These are phyloP conservation scores for Sporothrix dimorphospora DNA, from an alignment of 2,329 filamentous ascomycete species.

Conservation along the genomic window DNA sequence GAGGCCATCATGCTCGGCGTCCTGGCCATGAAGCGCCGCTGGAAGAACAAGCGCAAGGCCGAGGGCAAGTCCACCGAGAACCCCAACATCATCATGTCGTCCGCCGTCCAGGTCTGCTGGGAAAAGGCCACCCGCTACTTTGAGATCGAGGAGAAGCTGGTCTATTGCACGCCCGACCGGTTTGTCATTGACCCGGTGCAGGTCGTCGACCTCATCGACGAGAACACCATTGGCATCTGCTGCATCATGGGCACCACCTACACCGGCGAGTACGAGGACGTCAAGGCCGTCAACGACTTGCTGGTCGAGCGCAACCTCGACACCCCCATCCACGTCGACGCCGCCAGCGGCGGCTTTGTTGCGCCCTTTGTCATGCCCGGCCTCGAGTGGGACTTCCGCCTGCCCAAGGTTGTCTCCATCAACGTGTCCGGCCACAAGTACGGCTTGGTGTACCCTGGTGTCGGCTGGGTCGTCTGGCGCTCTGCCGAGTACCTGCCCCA, in stretches of 20 bases:
- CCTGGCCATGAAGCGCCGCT: conserved; percentile 92
- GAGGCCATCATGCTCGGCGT: conserved; percentile 85
- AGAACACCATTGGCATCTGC: conserved; percentile 87
- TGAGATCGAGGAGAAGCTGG: conserved; percentile 86
- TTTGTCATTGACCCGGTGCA: conserved; percentile 67
- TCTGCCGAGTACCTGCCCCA: conserved; percentile 80
- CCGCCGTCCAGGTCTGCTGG: conserved; percentile 96
- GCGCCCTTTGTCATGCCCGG: conserved; percentile 86
- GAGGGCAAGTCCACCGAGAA: conserved; percentile 78
- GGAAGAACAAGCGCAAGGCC: conserved; percentile 83
- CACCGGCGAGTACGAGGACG: conserved; percentile 93
- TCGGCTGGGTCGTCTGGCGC: conserved; percentile 93
- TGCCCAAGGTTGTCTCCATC: conserved; percentile 87
- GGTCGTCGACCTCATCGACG: conserved; percentile 63
- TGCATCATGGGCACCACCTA: conserved; percentile 91
- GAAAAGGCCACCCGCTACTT: conserved; percentile 90
- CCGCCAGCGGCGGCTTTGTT: conserved; percentile 89
- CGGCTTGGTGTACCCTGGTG: conserved; percentile 78
- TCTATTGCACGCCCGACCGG: conserved; percentile 62
- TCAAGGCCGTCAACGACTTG: conserved; percentile 88
- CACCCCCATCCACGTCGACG: conserved; percentile 89
- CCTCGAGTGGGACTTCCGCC: conserved; percentile 88
- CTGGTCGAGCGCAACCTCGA: conserved; percentile 75
- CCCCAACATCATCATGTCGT: conserved; percentile 95
- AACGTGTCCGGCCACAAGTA: conserved; percentile 93